Base-by-base conservation (phyloP, 495 filamentous ascomycete genomes). In the Xylaria cubensis region DNA sequence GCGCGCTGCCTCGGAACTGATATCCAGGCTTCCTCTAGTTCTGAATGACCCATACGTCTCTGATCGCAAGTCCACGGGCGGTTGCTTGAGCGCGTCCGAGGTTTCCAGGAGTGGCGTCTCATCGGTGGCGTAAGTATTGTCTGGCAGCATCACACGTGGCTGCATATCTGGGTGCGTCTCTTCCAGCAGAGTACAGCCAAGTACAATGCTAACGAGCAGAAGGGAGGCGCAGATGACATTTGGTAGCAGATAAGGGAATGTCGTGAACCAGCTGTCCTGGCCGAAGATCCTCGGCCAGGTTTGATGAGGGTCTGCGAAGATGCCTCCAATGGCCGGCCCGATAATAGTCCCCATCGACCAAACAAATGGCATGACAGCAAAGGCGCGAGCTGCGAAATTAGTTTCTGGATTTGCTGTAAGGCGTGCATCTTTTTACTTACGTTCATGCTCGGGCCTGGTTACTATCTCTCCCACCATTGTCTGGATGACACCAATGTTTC, bases 401-500 rank as follows among this genome's bases (percentile, higher is more conserved):
- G 81, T 71, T 41, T 66, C 44, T 55, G 2, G 51, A 63, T 71
- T 15, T 53, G 39, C 29, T 67, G 63, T 3, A 4, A 29, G 26
- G 3, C 9, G 12, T 41, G 58, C 26, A 21, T 32, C n/a, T 26
- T 21, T 67, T 17, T 66, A 86, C 92, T 83, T 85, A 93, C 92
- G 93, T 79, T 96, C 93, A 83, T 17, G 75, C 19, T 94, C 90
- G 3, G 92, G 92, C 42, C 91, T 90, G 26, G 85, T 90, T 56
- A 95, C 91, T 64, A 95, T 74, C 78, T 97, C 93, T 26, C 91
- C 93, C 29, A 97, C 93, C 92, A 95, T 95, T n/a, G 93, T 95
- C 79, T 95, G 93, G 71, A 97, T 93, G 42, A 97, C 93, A 12
- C 91, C 93, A 75, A 95, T 91, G 74, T 97, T 97, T 53, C 93